Conservation (phyloP, 495 filamentous ascomycete genomes). For the Astrothelium macrocarpum region DNA sequence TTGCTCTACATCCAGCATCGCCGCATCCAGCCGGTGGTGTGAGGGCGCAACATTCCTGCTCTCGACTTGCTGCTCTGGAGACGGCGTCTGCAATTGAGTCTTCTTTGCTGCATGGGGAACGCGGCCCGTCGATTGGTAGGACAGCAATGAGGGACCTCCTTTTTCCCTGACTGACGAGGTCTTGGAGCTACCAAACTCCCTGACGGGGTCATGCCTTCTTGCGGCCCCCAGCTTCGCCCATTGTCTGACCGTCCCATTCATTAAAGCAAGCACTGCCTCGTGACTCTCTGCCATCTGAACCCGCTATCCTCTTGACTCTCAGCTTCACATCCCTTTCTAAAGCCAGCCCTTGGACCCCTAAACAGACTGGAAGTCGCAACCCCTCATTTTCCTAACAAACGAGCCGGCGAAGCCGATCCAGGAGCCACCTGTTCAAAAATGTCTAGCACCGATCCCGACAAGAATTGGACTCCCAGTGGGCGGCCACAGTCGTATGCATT, state of each 20-base stretch:
- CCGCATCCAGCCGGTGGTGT: too few species aligned
- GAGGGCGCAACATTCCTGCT: too few species aligned
- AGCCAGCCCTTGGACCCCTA: not conserved
- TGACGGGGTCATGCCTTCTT: constrained; percentile 1
- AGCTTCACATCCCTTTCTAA: not conserved
- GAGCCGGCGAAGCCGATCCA: not conserved
- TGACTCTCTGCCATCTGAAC: not conserved
- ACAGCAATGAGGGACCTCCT: not conserved
- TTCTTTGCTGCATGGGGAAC: not conserved
- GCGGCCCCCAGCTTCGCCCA: not conserved
- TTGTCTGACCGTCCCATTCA: not conserved
- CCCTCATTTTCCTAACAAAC: not conserved
- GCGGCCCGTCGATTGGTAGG: not conserved
- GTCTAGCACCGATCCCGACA: constrained; percentile 35
- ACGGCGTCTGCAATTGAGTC: not conserved
- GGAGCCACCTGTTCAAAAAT: not conserved
- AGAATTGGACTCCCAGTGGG: constrained; percentile 66
- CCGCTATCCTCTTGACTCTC: not conserved
- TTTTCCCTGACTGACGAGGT: not conserved
- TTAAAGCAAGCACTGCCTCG: not conserved
- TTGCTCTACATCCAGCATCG: too few species aligned
- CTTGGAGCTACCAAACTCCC: constrained; percentile 1
- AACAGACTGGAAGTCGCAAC: not conserved
- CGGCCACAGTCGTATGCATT: constrained; percentile 71
- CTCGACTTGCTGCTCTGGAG: not conserved